phyloP scores from a whole-genome alignment of 805 yeast genomes.

The Metschnikowia colocasiae region DNA sequence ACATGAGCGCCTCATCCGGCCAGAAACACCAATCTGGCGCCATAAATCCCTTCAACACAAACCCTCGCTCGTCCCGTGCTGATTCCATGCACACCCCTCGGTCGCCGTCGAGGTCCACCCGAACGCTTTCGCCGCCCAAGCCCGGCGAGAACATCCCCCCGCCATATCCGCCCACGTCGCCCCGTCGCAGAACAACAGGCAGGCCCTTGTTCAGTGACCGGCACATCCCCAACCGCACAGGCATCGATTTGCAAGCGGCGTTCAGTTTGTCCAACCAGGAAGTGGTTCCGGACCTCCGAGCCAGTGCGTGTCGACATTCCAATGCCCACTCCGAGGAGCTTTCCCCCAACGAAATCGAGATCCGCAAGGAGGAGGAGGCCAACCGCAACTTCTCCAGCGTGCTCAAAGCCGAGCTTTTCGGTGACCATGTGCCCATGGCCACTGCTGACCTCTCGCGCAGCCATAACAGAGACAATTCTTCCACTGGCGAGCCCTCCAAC shows the following conservation, averaged over 20 bases:
- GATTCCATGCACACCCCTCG: conserved; percentile 30
- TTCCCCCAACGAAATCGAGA: conserved; percentile 60
- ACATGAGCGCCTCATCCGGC: conserved; percentile 3
- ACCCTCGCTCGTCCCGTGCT: neutral
- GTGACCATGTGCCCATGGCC: conserved; percentile 68
- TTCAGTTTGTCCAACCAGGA: conserved; percentile 52
- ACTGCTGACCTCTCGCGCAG: conserved; percentile 30
- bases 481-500: conserved; percentile 7
- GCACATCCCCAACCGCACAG: conserved; percentile 82
- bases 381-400: conserved; percentile 83
- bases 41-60: conserved; percentile 5
- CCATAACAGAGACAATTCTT: conserved; percentile 3
- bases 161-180: conserved; percentile 32
- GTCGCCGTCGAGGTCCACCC: conserved; percentile 42
- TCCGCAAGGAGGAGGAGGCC: conserved; percentile 73
- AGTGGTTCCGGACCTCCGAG: conserved; percentile 34
- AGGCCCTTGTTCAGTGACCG: conserved; percentile 69
- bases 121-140: conserved; percentile 36
- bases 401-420: conserved; percentile 85
- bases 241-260: conserved; percentile 85
- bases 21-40: conserved; percentile 2
- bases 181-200: conserved; percentile 47
- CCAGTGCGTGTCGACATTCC: conserved; percentile 10
- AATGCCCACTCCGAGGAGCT: conserved; percentile 11
- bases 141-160: conserved; percentile 24